phyloP scores from a whole-genome alignment of 1,139 yeast species.

The Geotrichum phurueaensis region DNA sequence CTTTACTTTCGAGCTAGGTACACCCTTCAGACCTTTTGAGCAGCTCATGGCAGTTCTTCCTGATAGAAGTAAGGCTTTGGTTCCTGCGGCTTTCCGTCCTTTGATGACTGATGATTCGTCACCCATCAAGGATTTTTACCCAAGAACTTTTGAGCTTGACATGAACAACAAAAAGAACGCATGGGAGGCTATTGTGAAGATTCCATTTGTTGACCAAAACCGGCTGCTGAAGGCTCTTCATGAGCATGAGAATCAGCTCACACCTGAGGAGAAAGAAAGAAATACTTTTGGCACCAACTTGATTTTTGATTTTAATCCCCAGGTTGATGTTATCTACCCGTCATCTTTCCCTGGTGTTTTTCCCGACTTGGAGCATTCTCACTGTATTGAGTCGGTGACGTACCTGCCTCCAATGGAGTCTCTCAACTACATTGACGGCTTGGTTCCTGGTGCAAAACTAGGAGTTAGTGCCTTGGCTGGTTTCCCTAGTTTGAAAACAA shows the following conservation, averaged over 20 bases:
- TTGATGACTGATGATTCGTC: slow-evolving; percentile 87
- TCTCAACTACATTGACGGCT: slow-evolving; percentile 47
- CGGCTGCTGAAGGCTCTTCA: slow-evolving; percentile 66
- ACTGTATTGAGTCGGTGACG: slow-evolving; percentile 54
- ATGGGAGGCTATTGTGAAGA: slow-evolving; percentile 98
- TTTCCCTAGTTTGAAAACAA: slow-evolving; percentile 73
- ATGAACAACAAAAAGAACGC: slow-evolving; percentile 91
- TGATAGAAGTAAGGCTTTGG: slow-evolving; percentile 74
- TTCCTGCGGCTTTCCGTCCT: slow-evolving; percentile 72
- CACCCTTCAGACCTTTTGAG: slow-evolving; percentile 87
- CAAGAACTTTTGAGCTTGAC: slow-evolving; percentile 81
- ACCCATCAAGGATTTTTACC: slow-evolving; percentile 87
- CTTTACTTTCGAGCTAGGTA: slow-evolving; percentile 60
- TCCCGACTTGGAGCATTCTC: slow-evolving; percentile 70
- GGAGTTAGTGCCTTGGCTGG: slow-evolving; percentile 78
- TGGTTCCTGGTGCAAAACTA: slow-evolving; percentile 59
- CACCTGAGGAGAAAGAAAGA: slow-evolving; percentile 64
- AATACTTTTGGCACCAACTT: slow-evolving; percentile 70
- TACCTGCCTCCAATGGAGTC: slow-evolving; percentile 13
- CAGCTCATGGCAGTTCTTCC: slow-evolving; percentile 98
- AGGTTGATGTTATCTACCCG: slow-evolving; percentile 58
- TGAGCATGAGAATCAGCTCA: slow-evolving; percentile 52
- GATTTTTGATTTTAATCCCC: slow-evolving; percentile 69
- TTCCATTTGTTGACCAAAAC: slow-evolving; percentile 84
- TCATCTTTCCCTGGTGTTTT: slow-evolving; percentile 78